These are phyloP conservation scores for Epithemia pelagica DNA, from an alignment of 108 stramenopile genomes.

Conservation along the genomic window DNA sequence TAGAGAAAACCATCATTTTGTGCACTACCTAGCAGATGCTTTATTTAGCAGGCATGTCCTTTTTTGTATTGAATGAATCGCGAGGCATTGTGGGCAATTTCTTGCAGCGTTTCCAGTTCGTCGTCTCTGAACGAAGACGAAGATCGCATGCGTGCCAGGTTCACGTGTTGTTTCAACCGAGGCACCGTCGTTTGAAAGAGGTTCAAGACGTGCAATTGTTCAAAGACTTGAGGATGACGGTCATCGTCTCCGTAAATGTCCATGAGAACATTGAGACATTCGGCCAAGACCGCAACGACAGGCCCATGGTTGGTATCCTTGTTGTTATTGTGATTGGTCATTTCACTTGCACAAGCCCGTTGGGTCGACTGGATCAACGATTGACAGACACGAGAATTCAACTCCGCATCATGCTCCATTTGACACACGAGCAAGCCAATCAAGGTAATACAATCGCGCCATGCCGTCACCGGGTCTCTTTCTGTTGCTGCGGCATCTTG, in stretches of 20 bases:
- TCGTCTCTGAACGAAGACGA: constrained; percentile 1
- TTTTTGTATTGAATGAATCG: constrained; percentile 55
- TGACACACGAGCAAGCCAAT: not conserved
- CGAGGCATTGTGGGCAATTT: constrained; percentile 48
- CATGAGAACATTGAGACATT: constrained; percentile 34
- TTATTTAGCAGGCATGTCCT: too few relatives aligned
- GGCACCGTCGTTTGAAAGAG: constrained; percentile 23
- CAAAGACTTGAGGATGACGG: constrained; percentile 32
- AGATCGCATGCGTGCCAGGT: not conserved
- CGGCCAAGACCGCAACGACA: not conserved
- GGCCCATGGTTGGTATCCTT: too few relatives aligned
- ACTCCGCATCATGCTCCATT: not conserved
- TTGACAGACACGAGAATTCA: not conserved
- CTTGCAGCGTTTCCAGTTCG: constrained; percentile 38
- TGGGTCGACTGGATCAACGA: not conserved
- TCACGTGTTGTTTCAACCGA: not conserved
- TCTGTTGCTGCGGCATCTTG: not conserved
- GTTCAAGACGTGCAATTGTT: constrained; percentile 24
- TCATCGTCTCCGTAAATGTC: constrained; percentile 53
- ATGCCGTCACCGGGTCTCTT: not conserved
- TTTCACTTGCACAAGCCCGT: not conserved
- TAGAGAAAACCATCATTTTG: too few relatives aligned
- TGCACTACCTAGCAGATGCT: too few relatives aligned
- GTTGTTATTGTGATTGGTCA: not conserved
- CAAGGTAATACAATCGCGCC: not conserved